phyloP scores from a whole-genome alignment of 73 alveolate genomes.

The Blepharisma japonicum region DNA sequence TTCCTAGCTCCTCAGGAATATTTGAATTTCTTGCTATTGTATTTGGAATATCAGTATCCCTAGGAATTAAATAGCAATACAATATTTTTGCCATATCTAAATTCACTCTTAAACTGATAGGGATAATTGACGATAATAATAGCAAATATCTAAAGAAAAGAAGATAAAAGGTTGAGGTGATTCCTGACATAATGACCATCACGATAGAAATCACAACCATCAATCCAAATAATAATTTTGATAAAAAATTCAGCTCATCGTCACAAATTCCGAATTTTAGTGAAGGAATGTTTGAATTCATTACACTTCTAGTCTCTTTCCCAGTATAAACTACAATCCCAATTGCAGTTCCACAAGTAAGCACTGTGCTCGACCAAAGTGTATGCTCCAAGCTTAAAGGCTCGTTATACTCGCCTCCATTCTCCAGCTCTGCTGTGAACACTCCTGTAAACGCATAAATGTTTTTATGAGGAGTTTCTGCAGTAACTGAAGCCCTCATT shows the following conservation, averaged over 20 bases:
- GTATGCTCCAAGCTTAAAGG: conserved; percentile 89
- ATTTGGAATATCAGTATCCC: conserved; percentile 80
- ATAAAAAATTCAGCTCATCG: conserved; percentile 66
- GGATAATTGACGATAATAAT: conserved; percentile 79
- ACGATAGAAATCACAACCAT: conserved; percentile 69
- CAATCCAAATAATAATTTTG: conserved; percentile 69
- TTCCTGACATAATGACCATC: conserved; percentile 66
- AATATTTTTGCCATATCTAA: conserved; percentile 82
- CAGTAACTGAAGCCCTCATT: conserved; percentile 21
- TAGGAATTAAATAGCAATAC: conserved; percentile 64
- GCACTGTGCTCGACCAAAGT: conserved; percentile 92
- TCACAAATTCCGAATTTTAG: conserved; percentile 83
- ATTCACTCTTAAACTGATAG: conserved; percentile 87
- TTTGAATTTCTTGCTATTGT: conserved; percentile 83
- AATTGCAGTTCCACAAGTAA: conserved; percentile 73
- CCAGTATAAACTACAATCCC: conserved; percentile 89
- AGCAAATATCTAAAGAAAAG: conserved; percentile 77
- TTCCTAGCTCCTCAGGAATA: conserved; percentile 94
- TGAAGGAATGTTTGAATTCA: conserved; percentile 79
- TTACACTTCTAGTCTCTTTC: conserved; percentile 75
- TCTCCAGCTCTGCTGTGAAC: conserved; percentile 37
- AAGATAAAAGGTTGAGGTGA: conserved; percentile 62
- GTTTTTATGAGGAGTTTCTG: not conserved
- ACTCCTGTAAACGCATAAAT: not conserved
- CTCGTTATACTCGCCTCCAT: conserved; percentile 67